These are phyloP conservation scores for Talaromyces islandicus DNA, from an alignment of 2,329 filamentous ascomycete genomes.

Conservation along the genomic window DNA sequence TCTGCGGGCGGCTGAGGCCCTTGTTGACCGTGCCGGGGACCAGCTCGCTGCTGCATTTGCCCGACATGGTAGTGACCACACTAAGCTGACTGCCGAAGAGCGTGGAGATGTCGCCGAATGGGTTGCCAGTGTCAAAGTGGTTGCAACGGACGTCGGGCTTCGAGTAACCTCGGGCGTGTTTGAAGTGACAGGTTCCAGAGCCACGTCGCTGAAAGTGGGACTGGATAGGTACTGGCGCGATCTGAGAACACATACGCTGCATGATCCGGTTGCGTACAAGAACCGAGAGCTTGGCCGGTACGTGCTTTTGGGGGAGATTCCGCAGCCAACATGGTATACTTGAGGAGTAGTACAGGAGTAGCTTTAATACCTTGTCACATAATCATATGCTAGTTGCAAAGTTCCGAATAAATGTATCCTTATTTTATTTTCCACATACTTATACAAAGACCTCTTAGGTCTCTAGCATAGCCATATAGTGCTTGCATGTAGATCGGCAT, in stretches of 20 bases:
- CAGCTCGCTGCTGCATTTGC: constrained; percentile 45
- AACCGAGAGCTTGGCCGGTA: constrained; percentile 57
- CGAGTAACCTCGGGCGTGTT: constrained; percentile 57
- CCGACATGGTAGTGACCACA: constrained; percentile 36
- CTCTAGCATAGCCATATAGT: neutral
- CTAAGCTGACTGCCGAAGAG: constrained; percentile 42
- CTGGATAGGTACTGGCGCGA: constrained; percentile 63
- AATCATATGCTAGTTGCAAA: neutral
- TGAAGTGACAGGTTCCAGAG: constrained; percentile 56
- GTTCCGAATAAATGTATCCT: neutral
- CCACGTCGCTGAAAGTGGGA: constrained; percentile 53
- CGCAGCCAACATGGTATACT: constrained; percentile 59
- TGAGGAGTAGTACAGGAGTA: constrained; percentile 18
- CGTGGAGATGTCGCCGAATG: constrained; percentile 58
- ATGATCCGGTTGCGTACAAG: constrained; percentile 64
- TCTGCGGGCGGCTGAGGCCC: constrained; percentile 53
- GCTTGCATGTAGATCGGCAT: neutral
- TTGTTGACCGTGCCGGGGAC: constrained; percentile 52
- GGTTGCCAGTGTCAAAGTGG: constrained; percentile 58
- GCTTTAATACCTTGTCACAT: neutral
- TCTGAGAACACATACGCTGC: constrained; percentile 59
- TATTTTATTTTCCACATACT: neutral
- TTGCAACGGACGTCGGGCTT: constrained; percentile 55
- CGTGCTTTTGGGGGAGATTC: constrained; percentile 51
- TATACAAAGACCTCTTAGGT: neutral